These are phyloP conservation scores for Cicer judaicum DNA, from an alignment of 306 rosid genomes.

Conservation along the genomic window DNA sequence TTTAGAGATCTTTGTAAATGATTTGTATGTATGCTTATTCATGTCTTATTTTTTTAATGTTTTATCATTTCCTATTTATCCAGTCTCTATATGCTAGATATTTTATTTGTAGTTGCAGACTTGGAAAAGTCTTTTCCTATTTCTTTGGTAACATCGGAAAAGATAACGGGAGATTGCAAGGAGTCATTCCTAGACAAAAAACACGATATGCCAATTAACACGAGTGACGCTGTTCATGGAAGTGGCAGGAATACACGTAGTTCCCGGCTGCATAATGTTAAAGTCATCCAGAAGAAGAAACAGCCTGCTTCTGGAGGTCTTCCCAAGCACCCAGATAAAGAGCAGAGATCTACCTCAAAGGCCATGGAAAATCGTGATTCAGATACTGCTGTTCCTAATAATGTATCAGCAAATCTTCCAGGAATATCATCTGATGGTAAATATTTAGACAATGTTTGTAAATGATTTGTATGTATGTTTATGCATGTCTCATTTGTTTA, in stretches of 20 bases:
- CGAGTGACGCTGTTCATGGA: constrained; percentile 1
- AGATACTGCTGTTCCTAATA: neutral
- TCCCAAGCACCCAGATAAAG: neutral
- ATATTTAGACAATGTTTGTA: neutral
- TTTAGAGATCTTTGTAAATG: neutral
- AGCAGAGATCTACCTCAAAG: neutral
- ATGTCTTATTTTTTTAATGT: neutral
- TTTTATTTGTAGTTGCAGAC: constrained; percentile 27
- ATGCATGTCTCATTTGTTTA: neutral
- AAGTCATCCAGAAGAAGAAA: neutral
- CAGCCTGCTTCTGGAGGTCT: neutral
- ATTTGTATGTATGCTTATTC: neutral
- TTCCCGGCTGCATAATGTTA: constrained; percentile 28
- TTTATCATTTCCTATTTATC: too few relatives aligned
- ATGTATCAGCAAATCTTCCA: neutral
- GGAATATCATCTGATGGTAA: neutral
- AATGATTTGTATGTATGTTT: neutral
- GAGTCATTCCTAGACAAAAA: constrained; percentile 19
- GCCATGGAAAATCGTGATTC: neutral
- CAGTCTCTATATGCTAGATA: neutral
- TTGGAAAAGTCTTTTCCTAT: neutral
- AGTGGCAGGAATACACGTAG: constrained; percentile 7
- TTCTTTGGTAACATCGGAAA: constrained; percentile 23
- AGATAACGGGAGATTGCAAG: neutral
- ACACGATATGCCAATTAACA: constrained; percentile 6